Evolutionary conservation across 1,284 basidiomycete genomes (phyloP), one percentile per base, ranked within the genome.

Genomic region (Neonothopanus nambi): DNA sequence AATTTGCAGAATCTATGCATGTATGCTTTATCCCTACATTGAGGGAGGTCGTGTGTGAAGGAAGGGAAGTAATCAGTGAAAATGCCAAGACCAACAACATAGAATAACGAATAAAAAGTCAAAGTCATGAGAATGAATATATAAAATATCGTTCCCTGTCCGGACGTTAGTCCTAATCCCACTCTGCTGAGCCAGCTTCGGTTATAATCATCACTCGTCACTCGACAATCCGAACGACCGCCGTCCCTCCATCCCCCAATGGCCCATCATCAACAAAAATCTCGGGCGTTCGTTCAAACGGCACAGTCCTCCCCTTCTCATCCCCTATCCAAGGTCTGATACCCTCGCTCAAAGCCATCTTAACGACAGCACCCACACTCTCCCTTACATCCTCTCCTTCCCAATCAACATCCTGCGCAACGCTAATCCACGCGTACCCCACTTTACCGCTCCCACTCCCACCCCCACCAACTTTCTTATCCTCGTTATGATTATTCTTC

Each of bases 381-480:
- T 88, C 85, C 9, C 81, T 71, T 39, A 91, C 76, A 65, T 89
- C 85, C 56, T 81, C 77, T n/a, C 89, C 89, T 61, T 90, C 86
- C 76, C 82, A 85, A 66, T 91, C 89, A 30, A 91, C 80, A 64
- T 91, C 89, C 48, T 86, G 85, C 23, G 80, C 80, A 40, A 82
- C 71, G 62, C 80, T 85, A 17, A 91, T 80, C 87, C 88, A 91
- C 18, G 84, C 79, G 67, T 91, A 91, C 28, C 81, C 82, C 24
- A 88, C 81, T 50, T 73, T 78, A 17, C 65, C 59, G n/a, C 60
- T 59, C 11, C 54, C 45, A 33, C 60, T 60, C 52, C 53, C 57
- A 37, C 58, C 61, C 58, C 18, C 53, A 47, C 30, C 18, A 21
- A 47, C 35, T 52, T 60, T 67, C 57, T 63, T 66, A 12, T 65